Conservation (phyloP, 2,329 filamentous ascomycete species). For the Beauveria sp. region DNA sequence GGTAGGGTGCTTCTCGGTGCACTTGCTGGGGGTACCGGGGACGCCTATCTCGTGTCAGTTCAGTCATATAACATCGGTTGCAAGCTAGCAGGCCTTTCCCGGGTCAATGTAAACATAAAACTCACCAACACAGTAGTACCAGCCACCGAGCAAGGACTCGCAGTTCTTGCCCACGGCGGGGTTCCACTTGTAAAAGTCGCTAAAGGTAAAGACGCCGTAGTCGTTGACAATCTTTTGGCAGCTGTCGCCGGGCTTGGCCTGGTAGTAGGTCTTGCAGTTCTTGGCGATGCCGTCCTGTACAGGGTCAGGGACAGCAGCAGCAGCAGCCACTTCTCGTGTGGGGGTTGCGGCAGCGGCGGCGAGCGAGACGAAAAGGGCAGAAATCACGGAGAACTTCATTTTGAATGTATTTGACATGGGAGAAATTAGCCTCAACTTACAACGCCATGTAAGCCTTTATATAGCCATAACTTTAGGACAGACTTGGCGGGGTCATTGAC, state of each 20-base stretch:
- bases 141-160: background rate
- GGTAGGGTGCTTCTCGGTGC: background rate
- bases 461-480: background rate
- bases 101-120: background rate
- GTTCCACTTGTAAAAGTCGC: slow-evolving; percentile 7
- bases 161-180: slow-evolving; percentile 3
- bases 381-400: background rate
- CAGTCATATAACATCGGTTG: background rate
- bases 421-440: background rate
- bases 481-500: background rate
- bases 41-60: background rate
- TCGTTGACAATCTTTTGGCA: background rate
- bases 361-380: background rate
- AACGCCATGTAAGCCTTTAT: background rate
- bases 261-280: background rate
- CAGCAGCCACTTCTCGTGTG: background rate
- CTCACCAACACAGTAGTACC: background rate
- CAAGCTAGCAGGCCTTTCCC: too few species aligned
- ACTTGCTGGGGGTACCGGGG: background rate
- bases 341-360: background rate
- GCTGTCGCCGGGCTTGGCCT: too few species aligned
- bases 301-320: background rate
- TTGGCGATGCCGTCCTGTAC: background rate
- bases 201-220: background rate
- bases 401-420: background rate